Conservation (phyloP, 768 basidiomycete genomes). For the Tylopilus rubrobrunneus region DNA sequence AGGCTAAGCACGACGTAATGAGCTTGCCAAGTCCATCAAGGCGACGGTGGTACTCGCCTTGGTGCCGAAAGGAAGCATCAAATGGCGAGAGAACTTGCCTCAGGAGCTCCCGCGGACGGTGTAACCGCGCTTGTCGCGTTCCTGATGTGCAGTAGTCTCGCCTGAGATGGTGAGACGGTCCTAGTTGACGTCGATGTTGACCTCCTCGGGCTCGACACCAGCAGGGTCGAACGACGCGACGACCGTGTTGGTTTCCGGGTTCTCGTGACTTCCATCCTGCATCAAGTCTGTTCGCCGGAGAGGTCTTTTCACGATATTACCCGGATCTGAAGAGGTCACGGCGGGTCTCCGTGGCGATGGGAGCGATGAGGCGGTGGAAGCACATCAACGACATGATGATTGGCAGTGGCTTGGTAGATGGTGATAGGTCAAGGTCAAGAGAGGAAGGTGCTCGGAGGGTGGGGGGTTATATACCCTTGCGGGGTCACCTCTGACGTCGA, state of each 20-base stretch:
- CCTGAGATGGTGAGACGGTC: conserved; percentile 50
- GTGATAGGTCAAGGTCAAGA: background rate
- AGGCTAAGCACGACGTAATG: conserved; percentile 13
- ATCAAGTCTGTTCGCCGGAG: background rate
- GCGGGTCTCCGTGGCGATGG: conserved; percentile 2
- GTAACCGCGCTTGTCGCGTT: conserved; percentile 35
- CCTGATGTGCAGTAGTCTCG: conserved; percentile 34
- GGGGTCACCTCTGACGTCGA: conserved; percentile 3
- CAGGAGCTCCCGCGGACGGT: conserved; percentile 41
- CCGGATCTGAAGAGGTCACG: conserved; percentile 29
- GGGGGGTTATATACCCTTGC: background rate
- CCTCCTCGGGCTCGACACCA: conserved; percentile 48
- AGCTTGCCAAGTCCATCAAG: too few relatives aligned
- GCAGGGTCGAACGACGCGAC: conserved; percentile 59
- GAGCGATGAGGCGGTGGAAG: conserved; percentile 13
- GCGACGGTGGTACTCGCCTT: conserved; percentile 33
- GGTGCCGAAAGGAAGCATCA: conserved; percentile 46
- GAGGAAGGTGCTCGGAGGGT: background rate
- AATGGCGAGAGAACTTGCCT: conserved; percentile 46
- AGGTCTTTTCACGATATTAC: conserved; percentile 15
- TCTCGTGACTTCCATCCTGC: conserved; percentile 57
- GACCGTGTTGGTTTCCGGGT: conserved; percentile 42
- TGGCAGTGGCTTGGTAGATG: too few relatives aligned
- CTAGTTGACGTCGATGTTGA: conserved; percentile 49
- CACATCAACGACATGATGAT: conserved; percentile 26